Evolutionary conservation across 2,329 filamentous ascomycete genomes (phyloP), one percentile per base, ranked within the genome.

Genomic region (Claviceps maximensis): DNA sequence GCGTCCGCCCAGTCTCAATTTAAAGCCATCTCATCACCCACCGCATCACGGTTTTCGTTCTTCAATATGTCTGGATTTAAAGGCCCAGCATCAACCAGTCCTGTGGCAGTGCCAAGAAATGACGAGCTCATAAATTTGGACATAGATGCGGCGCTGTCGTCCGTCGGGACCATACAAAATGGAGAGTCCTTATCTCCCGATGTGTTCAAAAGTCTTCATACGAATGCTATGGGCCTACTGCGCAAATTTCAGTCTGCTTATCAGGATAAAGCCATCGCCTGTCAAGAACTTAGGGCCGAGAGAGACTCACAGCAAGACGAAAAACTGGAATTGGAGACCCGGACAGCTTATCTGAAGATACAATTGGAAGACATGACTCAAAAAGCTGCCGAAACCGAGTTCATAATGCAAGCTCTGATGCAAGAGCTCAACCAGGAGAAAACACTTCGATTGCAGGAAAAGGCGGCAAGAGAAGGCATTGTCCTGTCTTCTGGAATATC

Each of bases 361-460:
- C 80, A 84, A 62, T 70, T 85, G 1, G 77, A 83, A 57, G 75
- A 74, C 48, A 79, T 84, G 71, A 76, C 77, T 1, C 66, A 63
- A 17, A 73, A 73, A 58, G 75, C 76, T 0, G 68, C 71, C 2
- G 75, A 80, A 58, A 76, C 79, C 56, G 79, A 84, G 58, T 58
- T 65, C 7, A 68, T 68, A 2, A 77, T 80, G 61, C 68, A 70
- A 47, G 65, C 72, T 29, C 63, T 80, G n/a, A 66, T 75, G 44
- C 69, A 68, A n/a, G 74, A 77, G 54, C 64, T 82, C 19, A 70
- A 69, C 3, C 70, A 69, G 1, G 79, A 84, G 63, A 77, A 73
- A 60, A 71, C 67, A 54, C 64, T 70, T 1, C 67, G 72, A 17
- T 60, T 64, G 33, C 71, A 74, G 51, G 71, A 73, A 47, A 64